Conservation (phyloP, 2,329 filamentous ascomycete species). For the Fusarium sp. region DNA sequence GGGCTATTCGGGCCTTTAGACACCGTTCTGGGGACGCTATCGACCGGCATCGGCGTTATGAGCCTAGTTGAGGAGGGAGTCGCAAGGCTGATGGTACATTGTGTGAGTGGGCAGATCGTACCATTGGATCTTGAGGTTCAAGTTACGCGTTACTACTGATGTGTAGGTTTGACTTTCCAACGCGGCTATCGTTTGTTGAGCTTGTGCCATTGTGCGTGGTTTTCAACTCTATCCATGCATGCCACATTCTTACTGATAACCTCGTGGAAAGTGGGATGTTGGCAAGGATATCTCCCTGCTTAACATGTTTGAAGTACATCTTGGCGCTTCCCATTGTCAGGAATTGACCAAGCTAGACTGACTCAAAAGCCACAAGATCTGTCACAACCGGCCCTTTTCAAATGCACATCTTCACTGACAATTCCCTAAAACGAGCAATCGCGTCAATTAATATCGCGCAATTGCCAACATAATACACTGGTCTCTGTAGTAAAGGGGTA, state of each 20-base stretch:
- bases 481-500: neutral
- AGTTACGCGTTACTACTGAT: neutral
- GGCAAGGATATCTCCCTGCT: neutral
- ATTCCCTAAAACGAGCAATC: constrained; percentile 2
- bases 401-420: neutral
- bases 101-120: neutral
- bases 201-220: constrained; percentile 3
- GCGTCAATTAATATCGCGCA: constrained; percentile 9
- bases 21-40: constrained; percentile 9
- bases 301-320: neutral
- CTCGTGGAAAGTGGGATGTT: too few species aligned
- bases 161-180: neutral
- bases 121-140: constrained; percentile 1
- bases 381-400: neutral
- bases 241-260: neutral
- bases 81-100: constrained; percentile 10
- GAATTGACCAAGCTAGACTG: constrained; percentile 1
- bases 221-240: neutral
- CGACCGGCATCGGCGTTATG: constrained; percentile 26
- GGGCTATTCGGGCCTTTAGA: constrained; percentile 29
- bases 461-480: neutral
- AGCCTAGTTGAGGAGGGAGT: constrained; percentile 8
- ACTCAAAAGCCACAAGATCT: constrained; percentile 15
- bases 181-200: neutral
- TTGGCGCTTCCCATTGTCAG: neutral